Base-by-base conservation (phyloP, 2,329 filamentous ascomycete genomes). In the Clathrospora elynae region DNA sequence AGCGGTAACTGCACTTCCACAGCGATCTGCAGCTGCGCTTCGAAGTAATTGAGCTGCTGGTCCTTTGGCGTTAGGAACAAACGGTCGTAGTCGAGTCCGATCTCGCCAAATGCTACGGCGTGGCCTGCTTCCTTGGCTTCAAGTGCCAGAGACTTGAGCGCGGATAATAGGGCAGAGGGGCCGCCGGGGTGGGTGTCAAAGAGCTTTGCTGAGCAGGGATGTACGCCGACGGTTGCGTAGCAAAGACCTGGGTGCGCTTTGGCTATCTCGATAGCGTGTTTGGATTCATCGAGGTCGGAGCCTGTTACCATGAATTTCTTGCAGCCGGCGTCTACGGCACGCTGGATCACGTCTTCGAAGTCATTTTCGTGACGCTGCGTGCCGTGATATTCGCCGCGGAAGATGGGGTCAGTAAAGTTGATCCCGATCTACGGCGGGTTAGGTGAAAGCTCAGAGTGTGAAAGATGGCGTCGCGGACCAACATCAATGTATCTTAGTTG, bases 31-130 rank as follows among this genome's bases (percentile, higher is more conserved):
- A 97, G 80, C 68, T 99, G 93, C 5, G 81, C 80, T 28, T 85
- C 83, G 67, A 99, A 99, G 47, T 89, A 90, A 63, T 90, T 86
- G 19, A 91, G 76, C 70, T 99, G 93, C 11, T 86, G 81, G 16
- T 85, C 84, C 61, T 85, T 88, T 25, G 85, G 82, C 62, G 88
- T 90, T 61, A 91, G 85, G 60, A 89, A 87, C 23, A 99, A 75
- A 2, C 93, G 84, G 73, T 99, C 93, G 66, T 97, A 99, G 73
- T 99, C 93, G 3, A 99, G 85, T 2, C 93, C 93, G 50, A 99
- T 90, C 71, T 99, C 93, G 34, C 93, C 93, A 67, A 96, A 90
- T 5, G 93, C 92, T 5, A 82, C 80, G 1, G 89, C 85, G 26
- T 88, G 78, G 0, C 81, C 79, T 8, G 69, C 67, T 34, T 71